Conservation (phyloP, 2,329 filamentous ascomycete genomes). For the Aspergillus felis region DNA sequence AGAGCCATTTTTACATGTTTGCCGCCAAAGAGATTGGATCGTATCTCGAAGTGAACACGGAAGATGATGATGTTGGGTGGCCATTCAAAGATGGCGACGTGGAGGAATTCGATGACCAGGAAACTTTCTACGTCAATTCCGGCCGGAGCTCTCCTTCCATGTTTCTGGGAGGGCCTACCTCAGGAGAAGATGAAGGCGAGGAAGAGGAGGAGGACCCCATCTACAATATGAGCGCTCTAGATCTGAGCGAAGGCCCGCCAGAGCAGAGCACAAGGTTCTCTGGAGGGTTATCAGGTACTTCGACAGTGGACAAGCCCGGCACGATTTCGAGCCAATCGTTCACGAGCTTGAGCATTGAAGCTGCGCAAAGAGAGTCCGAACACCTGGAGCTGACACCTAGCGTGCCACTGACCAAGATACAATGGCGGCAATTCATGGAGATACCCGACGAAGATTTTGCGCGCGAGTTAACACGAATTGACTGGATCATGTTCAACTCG, state of each 20-base stretch:
- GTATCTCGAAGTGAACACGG: constrained; percentile 69
- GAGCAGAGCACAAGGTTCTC: constrained; percentile 38
- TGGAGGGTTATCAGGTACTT: constrained; percentile 36
- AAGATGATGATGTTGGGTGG: constrained; percentile 93
- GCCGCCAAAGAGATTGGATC: constrained; percentile 80
- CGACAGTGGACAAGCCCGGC: constrained; percentile 36
- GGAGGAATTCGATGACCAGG: constrained; percentile 40
- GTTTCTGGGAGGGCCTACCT: constrained; percentile 24
- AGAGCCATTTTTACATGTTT: constrained; percentile 75
- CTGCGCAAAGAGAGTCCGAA: constrained; percentile 74
- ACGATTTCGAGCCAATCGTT: constrained; percentile 42
- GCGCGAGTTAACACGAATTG: constrained; percentile 87
- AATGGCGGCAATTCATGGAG: constrained; percentile 89
- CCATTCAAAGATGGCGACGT: constrained; percentile 71
- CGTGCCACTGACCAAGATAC: constrained; percentile 71
- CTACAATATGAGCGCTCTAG: constrained; percentile 36
- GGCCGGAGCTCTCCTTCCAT: constrained; percentile 39
- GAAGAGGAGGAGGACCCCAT: constrained; percentile 36
- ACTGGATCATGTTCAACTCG: constrained; percentile 97
- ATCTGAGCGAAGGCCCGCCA: constrained; percentile 37
- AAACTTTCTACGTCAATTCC: constrained; percentile 39
- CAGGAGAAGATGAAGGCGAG: constrained; percentile 18
- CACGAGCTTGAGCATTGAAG: constrained; percentile 51
- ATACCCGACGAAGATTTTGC: constrained; percentile 80
- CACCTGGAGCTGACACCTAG: constrained; percentile 66